Evolutionary conservation across 257 asterid genomes (phyloP).

Genomic region (Penstemon barbatus): DNA sequence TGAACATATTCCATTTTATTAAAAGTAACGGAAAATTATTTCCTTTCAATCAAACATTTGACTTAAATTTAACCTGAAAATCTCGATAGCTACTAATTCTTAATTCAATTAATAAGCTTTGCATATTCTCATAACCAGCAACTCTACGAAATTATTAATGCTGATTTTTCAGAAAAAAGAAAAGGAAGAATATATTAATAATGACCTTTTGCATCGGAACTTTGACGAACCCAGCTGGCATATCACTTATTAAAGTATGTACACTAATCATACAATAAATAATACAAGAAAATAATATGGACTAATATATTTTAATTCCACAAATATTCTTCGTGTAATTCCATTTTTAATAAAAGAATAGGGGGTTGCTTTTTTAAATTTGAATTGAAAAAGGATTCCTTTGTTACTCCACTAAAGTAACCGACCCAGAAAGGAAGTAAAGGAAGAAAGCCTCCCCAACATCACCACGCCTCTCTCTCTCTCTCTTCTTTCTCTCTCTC

Average conservation of each 20-base stretch:
- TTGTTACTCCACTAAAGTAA: constrained; percentile 27
- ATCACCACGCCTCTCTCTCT: constrained; percentile 9
- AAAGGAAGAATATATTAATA: no score
- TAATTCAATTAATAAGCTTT: no score
- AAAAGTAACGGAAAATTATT: no score
- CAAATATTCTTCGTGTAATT: constrained; percentile 21
- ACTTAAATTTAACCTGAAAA: no score
- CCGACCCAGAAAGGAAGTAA: constrained; percentile 30
- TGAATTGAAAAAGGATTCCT: constrained; percentile 23
- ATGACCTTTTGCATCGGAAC: no score
- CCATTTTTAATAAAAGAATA: not conserved
- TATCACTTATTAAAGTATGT: not conserved
- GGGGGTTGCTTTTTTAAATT: constrained; percentile 10
- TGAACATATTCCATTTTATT: no score
- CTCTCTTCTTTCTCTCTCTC: constrained; percentile 27
- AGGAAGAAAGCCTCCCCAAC: constrained; percentile 1
- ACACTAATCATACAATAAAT: not conserved
- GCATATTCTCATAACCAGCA: no score
- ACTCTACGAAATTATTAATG: no score
- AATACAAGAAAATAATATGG: no score
- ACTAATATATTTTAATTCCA: not conserved
- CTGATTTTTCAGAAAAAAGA: no score
- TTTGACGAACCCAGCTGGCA: not conserved
- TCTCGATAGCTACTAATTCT: no score
- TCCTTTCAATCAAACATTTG: no score